Base-by-base conservation (phyloP, 2,329 filamentous ascomycete species). In the Fusarium falciforme region DNA sequence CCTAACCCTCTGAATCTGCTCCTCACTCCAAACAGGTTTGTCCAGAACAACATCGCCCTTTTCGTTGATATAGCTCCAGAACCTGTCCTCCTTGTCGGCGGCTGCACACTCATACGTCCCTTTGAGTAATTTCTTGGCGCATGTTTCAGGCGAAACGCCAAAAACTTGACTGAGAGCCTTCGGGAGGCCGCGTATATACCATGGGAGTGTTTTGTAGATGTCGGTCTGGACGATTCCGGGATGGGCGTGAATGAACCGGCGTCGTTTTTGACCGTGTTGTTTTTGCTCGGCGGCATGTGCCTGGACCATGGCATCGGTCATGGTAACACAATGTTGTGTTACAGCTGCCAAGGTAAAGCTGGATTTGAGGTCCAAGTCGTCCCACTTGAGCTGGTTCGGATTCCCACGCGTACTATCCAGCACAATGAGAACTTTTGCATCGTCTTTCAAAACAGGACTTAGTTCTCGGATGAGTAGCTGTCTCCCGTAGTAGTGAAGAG, bases 401-500 rank as follows among this genome's bases (percentile, higher is more conserved):
- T 75, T 76, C 22, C 84, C 84, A 2, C 49, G 31, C 2, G 40
- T 33, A 1, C 77, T 70, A 38, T 83, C 82, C 0, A 84, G 75
- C 1, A 87, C 82, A 7, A 83, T 80, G 64, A 86, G 68, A 7
- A 86, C 83, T 31, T 81, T 83, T 8, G 83, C 79, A n/a, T 82
- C 78, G 0, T 77, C 71, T 42, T 77, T 80, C 16, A 86, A 71
- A 0, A 79, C 74, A 0, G 85, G 84, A 0, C 82, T 68, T 3
- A 87, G 78, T 42, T 85, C 83, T 16, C 79, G 75, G 20, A 86
- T 81, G 16, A 87, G 82, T 0, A 85, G 80, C 70, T 86, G 84
- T 8, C 81, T 82, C 12, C 84, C 82, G 64, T 87, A 87, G 68
- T 84, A 86, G 64, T 86, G 84, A n/a, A 87, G 78, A 0, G 81